These are phyloP conservation scores for Trichoderma sp. DNA, from an alignment of 2,329 filamentous ascomycete species.

Conservation along the genomic window DNA sequence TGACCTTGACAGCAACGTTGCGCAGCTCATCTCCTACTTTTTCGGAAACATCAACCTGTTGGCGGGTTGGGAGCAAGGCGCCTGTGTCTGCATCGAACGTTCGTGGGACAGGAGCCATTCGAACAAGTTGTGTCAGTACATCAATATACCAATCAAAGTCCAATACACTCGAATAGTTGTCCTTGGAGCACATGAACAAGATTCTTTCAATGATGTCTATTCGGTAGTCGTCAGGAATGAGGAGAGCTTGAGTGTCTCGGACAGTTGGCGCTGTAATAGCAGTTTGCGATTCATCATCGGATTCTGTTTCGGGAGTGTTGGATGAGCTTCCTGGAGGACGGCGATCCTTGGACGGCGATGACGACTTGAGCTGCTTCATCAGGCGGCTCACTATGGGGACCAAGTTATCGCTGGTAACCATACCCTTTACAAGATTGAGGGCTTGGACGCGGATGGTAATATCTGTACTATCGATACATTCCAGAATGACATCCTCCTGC, in stretches of 20 bases:
- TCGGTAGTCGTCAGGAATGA: conserved; percentile 82
- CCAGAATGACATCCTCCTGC: conserved; percentile 93
- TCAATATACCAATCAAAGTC: conserved; percentile 99
- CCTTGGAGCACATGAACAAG: conserved; percentile 82
- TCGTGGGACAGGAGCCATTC: conserved; percentile 58
- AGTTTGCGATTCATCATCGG: conserved; percentile 52
- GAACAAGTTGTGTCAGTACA: conserved; percentile 79
- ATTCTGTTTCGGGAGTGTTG: conserved; percentile 43
- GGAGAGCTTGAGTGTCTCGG: conserved; percentile 46
- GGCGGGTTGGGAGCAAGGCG: conserved; percentile 28
- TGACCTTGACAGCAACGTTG: conserved; percentile 89
- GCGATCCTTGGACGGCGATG: conserved; percentile 51
- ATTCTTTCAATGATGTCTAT: conserved; percentile 79
- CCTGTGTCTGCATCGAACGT: conserved; percentile 39
- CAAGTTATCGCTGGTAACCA: conserved; percentile 87
- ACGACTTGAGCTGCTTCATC: conserved; percentile 78
- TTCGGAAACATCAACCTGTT: conserved; percentile 54
- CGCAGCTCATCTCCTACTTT: conserved; percentile 81
- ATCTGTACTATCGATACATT: conserved; percentile 93
- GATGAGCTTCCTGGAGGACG: conserved; percentile 45
- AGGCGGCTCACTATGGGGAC: conserved; percentile 80
- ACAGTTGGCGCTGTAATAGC: conserved; percentile 36
- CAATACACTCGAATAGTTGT: conserved; percentile 79
- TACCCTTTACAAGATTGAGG: conserved; percentile 85
- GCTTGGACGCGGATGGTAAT: conserved; percentile 94